A percentile compares a stretch with the other conserved stretches of the same genome.
Evolutionary conservation across 495 filamentous ascomycete genomes (phyloP).

Genomic region (Glarea lozoyensis): DNA sequence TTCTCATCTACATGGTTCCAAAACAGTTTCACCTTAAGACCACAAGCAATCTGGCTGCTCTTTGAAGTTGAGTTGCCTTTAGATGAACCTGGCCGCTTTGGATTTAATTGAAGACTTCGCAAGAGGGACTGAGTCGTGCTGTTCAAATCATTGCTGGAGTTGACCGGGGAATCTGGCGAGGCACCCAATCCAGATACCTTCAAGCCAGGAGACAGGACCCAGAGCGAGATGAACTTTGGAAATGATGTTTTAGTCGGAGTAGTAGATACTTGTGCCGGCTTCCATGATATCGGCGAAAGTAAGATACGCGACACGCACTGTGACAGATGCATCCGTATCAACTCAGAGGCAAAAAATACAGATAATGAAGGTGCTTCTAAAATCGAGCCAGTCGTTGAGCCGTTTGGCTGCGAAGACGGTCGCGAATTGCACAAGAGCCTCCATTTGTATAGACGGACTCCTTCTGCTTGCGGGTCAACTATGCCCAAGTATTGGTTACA

Average conservation of each 20-base stretch:
- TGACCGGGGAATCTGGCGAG: background rate
- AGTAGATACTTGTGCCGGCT: background rate
- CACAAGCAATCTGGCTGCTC: no score
- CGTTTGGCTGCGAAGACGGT: background rate
- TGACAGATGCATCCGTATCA: background rate
- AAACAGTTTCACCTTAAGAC: conserved; percentile 21
- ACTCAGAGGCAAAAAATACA: conserved; percentile 1
- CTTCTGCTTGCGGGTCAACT: conserved; percentile 31
- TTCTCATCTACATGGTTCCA: conserved; percentile 20
- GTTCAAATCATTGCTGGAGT: no score
- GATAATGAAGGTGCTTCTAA: background rate
- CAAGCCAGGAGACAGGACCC: conserved; percentile 2
- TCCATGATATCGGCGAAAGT: background rate
- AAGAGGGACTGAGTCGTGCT: no score
- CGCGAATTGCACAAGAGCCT: conserved; percentile 24
- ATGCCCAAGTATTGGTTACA: conserved; percentile 37
- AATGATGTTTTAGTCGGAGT: background rate
- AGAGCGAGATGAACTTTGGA: conserved; percentile 1
- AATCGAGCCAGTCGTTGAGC: no score
- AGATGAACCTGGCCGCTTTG: no score
- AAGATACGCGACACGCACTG: conserved; percentile 5
- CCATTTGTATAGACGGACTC: conserved; percentile 44
- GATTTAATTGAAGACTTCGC: no score
- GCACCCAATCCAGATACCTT: background rate
- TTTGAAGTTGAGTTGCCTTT: no score